Percentiles rank a stretch among this genome's conserved stretches.
Evolutionary conservation across 305 asterid genomes (phyloP).

Genomic region (Fraxinus floribunda): DNA sequence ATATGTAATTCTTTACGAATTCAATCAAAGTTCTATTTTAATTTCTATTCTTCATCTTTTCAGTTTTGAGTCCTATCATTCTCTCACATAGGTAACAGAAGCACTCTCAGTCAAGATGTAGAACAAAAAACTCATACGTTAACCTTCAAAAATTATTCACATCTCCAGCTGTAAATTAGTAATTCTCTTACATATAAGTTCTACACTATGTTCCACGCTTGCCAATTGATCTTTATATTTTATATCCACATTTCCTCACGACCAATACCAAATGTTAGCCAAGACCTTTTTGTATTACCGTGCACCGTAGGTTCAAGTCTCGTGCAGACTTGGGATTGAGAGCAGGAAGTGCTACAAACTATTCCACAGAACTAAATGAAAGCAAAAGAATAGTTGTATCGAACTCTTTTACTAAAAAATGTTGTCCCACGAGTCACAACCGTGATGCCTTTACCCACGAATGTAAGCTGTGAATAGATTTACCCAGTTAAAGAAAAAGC

Average conservation of each 20-base stretch:
- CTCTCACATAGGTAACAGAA: background rate
- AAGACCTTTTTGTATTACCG: background rate
- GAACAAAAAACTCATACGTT: background rate
- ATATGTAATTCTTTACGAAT: too few species aligned
- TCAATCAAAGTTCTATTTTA: too few species aligned
- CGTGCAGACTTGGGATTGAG: background rate
- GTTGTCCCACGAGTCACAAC: background rate
- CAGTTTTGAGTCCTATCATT: too few species aligned
- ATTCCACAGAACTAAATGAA: background rate
- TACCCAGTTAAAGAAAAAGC: background rate
- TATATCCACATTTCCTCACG: background rate
- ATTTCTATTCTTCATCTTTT: too few species aligned
- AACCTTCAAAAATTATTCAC: background rate
- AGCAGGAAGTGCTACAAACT: background rate
- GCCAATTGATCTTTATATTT: background rate
- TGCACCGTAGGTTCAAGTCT: background rate
- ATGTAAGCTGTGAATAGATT: background rate
- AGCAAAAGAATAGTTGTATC: background rate
- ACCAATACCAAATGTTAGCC: background rate
- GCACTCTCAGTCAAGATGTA: background rate
- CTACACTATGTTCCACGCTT: background rate
- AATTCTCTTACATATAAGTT: background rate
- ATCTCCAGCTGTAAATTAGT: background rate
- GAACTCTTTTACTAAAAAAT: background rate
- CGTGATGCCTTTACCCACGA: background rate